Conservation (phyloP, 1,284 basidiomycete species). For the Pyrrhoderma noxium region DNA sequence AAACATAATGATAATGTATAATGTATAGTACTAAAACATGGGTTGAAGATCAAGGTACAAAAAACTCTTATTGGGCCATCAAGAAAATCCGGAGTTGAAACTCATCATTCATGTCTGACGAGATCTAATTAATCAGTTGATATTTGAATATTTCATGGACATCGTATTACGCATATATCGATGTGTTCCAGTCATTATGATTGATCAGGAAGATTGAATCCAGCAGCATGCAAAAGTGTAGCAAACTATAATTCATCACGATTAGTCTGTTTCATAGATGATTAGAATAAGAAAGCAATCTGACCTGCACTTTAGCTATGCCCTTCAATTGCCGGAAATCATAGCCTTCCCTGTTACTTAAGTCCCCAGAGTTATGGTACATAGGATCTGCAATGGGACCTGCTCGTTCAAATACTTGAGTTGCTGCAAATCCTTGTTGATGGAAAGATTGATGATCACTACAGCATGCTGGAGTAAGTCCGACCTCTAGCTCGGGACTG, state of each 20-base stretch:
- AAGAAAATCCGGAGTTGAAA: too few relatives aligned
- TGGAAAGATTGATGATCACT: conserved; percentile 87
- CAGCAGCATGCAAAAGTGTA: conserved; percentile 22
- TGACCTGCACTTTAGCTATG: conserved; percentile 79
- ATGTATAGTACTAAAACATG: too few relatives aligned
- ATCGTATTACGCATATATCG: too few relatives aligned
- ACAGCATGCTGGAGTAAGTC: conserved; percentile 75
- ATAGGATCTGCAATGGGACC: conserved; percentile 79
- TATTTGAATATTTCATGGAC: too few relatives aligned
- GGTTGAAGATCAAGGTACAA: too few relatives aligned
- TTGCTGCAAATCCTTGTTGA: conserved; percentile 73
- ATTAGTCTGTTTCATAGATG: too few relatives aligned
- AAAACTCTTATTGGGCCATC: too few relatives aligned
- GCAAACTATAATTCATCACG: conserved; percentile 18
- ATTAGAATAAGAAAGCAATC: too few relatives aligned
- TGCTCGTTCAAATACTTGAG: conserved; percentile 77
- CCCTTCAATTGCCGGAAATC: conserved; percentile 73
- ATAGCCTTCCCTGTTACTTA: conserved; percentile 70
- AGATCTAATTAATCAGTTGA: too few relatives aligned
- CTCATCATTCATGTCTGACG: too few relatives aligned
- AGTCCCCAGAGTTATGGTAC: conserved; percentile 79
- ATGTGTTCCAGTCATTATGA: too few relatives aligned
- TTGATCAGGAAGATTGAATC: conserved; percentile 18
- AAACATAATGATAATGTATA: too few relatives aligned
- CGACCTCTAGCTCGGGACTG: conserved; percentile 75